Evolutionary conservation across 495 filamentous ascomycete genomes (phyloP), one percentile per base, ranked within the genome.

Genomic region (Recurvomyces mirabilis): DNA sequence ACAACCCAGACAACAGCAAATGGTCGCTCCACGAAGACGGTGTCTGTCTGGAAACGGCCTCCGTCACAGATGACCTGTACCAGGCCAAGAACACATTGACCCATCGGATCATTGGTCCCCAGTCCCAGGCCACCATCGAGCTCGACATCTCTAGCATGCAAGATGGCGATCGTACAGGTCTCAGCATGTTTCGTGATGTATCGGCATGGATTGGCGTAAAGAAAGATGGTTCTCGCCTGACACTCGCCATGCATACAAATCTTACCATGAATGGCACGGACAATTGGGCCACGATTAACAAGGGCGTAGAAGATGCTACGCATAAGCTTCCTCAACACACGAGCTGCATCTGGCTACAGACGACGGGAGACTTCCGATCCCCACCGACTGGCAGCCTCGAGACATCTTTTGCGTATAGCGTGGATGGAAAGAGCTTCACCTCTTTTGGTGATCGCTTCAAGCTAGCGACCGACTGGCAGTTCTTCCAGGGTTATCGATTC

Each of bases 401-500:
- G 26, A 29, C 26, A 7, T 29, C 26, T 0, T 78, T 77, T 49
- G 65, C 60, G 21, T 79, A 75, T 50, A 77, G 71, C 42, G 49
- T 56, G 0, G 71, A 78, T 45, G 73, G 72, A 0, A 46, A 44
- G 5, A 60, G 47, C 1, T 77, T 69, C 44, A 60, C 47, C 0
- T 48, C 50, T 7, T 31, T 79, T 1, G 75, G 75, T 0, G 39
- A 43, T 0, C 45, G 46, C 0, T 70, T 64, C 23, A 41, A 52
- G 5, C 51, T 77, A 61, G 66, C 51, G 30, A 73, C 62, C 19
- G 55, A 57, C 12, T 76, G 66, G 65, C 43, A 59, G 9, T 72
- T 67, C 55, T 79, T 76, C 41, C 63, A 67, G 32, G 75, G 72
- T 0, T 76, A 77, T 57, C 64, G 72, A 9, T 79, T 62, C 53